Percentiles rank a stretch among this genome's conserved stretches.
These are phyloP conservation scores for Fusarium sp. DNA, from an alignment of 2,329 filamentous ascomycete genomes.

Conservation along the genomic window DNA sequence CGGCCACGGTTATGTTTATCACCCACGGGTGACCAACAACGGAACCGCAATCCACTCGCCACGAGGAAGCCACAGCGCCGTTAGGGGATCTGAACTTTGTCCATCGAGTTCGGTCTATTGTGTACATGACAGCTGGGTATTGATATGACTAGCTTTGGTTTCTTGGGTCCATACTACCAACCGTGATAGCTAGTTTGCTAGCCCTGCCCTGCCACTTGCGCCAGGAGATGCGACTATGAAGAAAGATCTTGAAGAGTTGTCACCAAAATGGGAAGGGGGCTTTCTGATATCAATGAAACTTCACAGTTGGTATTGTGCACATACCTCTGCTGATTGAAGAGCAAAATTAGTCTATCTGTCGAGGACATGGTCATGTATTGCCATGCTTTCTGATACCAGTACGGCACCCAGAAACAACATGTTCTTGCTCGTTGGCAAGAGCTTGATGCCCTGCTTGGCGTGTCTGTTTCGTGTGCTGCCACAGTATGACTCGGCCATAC, in stretches of 20 bases:
- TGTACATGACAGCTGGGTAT: slow-evolving; percentile 20
- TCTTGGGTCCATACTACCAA: slow-evolving; percentile 2
- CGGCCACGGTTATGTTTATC: slow-evolving; percentile 27
- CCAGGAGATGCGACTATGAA: slow-evolving; percentile 14
- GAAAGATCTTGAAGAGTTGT: slow-evolving; percentile 7
- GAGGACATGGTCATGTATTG: neutral
- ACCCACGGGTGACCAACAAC: slow-evolving; percentile 28
- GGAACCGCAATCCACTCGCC: slow-evolving; percentile 27
- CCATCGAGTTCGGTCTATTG: neutral
- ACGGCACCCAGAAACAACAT: neutral
- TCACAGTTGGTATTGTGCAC: neutral
- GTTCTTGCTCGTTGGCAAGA: neutral
- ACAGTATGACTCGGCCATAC: neutral
- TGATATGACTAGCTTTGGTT: slow-evolving; percentile 2
- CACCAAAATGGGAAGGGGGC: neutral
- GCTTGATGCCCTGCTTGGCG: neutral
- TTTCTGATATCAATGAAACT: neutral
- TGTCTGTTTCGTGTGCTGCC: neutral
- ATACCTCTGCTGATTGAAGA: neutral
- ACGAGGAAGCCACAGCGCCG: slow-evolving; percentile 15
- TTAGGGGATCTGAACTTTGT: neutral
- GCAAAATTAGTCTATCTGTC: neutral
- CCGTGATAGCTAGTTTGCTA: slow-evolving; percentile 15
- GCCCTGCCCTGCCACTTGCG: slow-evolving; percentile 32
- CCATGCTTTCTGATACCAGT: neutral